Conservation (phyloP, 768 basidiomycete species). For the Goffeauzyma gilvescens region DNA sequence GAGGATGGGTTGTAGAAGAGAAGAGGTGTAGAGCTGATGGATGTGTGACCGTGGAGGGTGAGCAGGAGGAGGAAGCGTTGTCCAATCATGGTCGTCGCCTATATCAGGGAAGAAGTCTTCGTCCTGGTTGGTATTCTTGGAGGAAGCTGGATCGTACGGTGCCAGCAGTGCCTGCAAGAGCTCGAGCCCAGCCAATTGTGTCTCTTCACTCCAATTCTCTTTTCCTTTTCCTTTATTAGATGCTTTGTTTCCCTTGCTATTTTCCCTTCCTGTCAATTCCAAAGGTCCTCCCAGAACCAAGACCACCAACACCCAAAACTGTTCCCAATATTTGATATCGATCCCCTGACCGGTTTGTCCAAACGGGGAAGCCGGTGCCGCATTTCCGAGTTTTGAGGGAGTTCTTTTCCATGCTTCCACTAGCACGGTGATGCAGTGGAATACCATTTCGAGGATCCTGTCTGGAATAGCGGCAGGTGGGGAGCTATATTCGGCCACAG, state of each 20-base stretch:
- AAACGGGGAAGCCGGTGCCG: neutral
- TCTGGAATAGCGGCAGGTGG: constrained; percentile 65
- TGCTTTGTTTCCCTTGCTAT: constrained; percentile 6
- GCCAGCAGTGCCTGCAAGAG: constrained; percentile 51
- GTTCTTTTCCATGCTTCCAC: constrained; percentile 53
- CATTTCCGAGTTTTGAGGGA: no score
- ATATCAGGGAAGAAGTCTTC: neutral
- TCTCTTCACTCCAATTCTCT: constrained; percentile 54
- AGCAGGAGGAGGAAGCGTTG: neutral
- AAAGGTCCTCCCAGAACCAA: constrained; percentile 41
- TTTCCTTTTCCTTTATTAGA: constrained; percentile 47
- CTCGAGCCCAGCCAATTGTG: constrained; percentile 50
- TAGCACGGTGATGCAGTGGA: constrained; percentile 43
- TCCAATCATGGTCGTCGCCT: neutral
- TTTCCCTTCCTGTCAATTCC: constrained; percentile 33
- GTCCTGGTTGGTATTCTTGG: neutral
- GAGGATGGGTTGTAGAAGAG: constrained; percentile 46
- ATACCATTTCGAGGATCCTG: constrained; percentile 55
- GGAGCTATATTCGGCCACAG: no score
- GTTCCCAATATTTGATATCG: constrained; percentile 58
- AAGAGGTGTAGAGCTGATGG: constrained; percentile 7
- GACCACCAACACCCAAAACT: constrained; percentile 58
- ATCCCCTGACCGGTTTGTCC: no score
- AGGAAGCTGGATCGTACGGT: constrained; percentile 15
- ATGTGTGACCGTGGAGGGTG: constrained; percentile 17